Percentiles rank a stretch among this genome's conserved stretches.
phyloP scores from a whole-genome alignment of 352 stramenopile species.

The Globisporangium carolinianum region DNA sequence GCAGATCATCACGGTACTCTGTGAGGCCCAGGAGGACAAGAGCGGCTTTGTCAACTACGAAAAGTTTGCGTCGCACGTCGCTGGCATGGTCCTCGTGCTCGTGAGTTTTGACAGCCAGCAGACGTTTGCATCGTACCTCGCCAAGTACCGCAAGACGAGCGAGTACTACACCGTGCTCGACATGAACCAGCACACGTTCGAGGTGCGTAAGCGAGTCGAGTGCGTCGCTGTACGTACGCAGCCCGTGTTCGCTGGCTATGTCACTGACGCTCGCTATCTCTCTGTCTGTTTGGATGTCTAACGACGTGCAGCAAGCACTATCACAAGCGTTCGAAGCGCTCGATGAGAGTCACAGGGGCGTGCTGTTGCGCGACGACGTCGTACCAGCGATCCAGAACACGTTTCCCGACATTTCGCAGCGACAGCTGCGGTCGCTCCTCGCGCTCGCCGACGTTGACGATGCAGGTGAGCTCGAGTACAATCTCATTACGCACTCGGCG shows the following conservation, averaged over 20 bases:
- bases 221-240: too few relatives aligned
- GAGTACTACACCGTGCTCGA: constrained; percentile 75
- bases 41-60: constrained; percentile 74
- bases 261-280: background rate
- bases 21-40: constrained; percentile 69
- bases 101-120: constrained; percentile 65
- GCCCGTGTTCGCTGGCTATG: background rate
- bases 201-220: constrained; percentile 18
- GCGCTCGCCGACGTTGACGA: constrained; percentile 57
- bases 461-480: constrained; percentile 70
- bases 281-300: background rate
- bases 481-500: constrained; percentile 51
- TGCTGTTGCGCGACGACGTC: constrained; percentile 53
- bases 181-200: constrained; percentile 76
- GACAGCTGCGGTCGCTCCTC: constrained; percentile 57
- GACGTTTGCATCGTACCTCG: constrained; percentile 42
- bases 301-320: constrained; percentile 33
- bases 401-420: constrained; percentile 54
- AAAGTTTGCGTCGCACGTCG: constrained; percentile 54
- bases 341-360: constrained; percentile 50
- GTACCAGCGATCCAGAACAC: constrained; percentile 45
- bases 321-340: constrained; percentile 51
- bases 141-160: constrained; percentile 61
- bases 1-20: constrained; percentile 64
- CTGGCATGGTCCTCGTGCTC: constrained; percentile 62